Conservation (phyloP, 306 rosid genomes). For the Lagenaria siceraria region DNA sequence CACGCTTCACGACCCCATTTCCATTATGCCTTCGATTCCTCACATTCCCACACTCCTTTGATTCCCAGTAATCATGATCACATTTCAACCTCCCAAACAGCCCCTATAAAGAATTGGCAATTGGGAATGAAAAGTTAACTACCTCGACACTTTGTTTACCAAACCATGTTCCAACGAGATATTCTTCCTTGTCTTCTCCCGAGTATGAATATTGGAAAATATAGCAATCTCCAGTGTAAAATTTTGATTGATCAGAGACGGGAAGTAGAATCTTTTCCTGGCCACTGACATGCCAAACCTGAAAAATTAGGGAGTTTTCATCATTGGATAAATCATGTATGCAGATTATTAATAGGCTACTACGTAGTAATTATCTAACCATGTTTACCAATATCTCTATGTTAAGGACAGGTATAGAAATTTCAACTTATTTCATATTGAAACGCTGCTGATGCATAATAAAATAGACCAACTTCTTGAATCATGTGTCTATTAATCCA, state of each 20-base stretch:
- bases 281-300: constrained; percentile 92
- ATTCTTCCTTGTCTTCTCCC: constrained; percentile 88
- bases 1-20: no score
- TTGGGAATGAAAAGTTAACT: constrained; percentile 10
- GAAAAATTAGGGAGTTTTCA: constrained; percentile 21
- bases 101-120: no score
- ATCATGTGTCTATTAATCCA: neutral
- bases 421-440: neutral
- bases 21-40: no score
- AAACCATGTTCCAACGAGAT: constrained; percentile 81
- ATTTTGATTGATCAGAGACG: constrained; percentile 75
- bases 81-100: no score
- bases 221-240: constrained; percentile 85
- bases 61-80: no score
- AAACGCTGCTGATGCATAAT: neutral
- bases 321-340: constrained; percentile 6
- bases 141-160: constrained; percentile 88
- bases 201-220: constrained; percentile 82
- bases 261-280: constrained; percentile 65
- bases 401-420: neutral
- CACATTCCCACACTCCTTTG: no score
- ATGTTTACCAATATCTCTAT: neutral
- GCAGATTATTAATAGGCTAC: neutral
- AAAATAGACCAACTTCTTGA: neutral
- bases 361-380: neutral